Evolutionary conservation across 495 filamentous ascomycete species (phyloP), one percentile per base, ranked within the genome.

Genomic region (Lophiostoma macrostomum): DNA sequence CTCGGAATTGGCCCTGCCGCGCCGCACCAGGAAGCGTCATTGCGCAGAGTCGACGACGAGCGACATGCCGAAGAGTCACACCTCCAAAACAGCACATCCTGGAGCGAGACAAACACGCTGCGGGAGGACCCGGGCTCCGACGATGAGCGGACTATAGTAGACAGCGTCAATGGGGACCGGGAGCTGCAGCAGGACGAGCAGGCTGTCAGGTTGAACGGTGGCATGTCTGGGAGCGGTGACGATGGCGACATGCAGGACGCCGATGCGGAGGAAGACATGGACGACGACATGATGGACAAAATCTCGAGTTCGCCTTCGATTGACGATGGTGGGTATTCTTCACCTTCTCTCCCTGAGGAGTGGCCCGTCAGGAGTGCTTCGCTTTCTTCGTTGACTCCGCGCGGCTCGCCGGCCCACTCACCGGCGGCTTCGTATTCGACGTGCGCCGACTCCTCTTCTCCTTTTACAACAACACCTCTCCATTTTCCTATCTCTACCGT

Each of bases 291-390:
- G 76, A 88, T 91, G 85, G 93, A 96, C 74, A 91, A 91, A 71
- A 95, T 98, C 38, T 96, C 90, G 40, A 96, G 91, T 69, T 96
- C 91, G 58, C 93, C 93, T 56, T 96, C 91, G 47, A 99, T 99
- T 69, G 88, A 93, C 71, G 94, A 99, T 80, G 93, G 93, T 98
- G 80, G 74, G 90, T 90, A 64, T 60, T 58, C 55, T 64, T 66
- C 53, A 55, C 48, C 51, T 53, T 56, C 55, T 51, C 44, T 40
- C 39, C 50, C 53, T 29, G 19, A 31, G 40, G 31, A 7, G 19
- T 69, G 67, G 69, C 67, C 59, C 23, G 19, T 20, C 34, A 63
- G 68, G 19, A 39, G 29, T 25, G 58, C 60, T 25, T 68, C 68
- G 43, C 53, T 70, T 25, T 60, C 60, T 25, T 68, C 68, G 43